phyloP scores from a whole-genome alignment of 129 eudicot species.

The carrot (Daucus carota) region DNA sequence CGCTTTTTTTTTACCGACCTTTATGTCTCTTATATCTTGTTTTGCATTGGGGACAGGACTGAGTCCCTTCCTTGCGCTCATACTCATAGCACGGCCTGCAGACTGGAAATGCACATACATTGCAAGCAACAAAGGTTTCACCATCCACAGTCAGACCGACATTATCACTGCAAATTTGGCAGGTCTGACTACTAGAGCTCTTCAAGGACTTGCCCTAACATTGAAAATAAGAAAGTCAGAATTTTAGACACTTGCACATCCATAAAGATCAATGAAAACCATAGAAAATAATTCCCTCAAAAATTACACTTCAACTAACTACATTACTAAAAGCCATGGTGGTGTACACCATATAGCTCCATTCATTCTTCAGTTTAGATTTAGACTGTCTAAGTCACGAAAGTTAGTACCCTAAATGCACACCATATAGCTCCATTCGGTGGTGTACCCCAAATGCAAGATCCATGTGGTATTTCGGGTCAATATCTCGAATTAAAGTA shows the following conservation, averaged over 20 bases:
- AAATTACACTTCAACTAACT: background rate
- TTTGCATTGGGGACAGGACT: slow-evolving; percentile 89
- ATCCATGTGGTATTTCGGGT: background rate
- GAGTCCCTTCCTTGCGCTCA: slow-evolving; percentile 80
- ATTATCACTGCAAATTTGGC: slow-evolving; percentile 86
- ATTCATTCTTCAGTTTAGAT: background rate
- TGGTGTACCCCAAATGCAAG: background rate
- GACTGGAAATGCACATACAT: slow-evolving; percentile 79
- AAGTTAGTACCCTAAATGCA: too few relatives aligned
- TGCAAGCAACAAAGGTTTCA: slow-evolving; percentile 72
- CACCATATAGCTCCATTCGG: too few relatives aligned
- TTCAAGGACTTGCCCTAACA: slow-evolving; percentile 60
- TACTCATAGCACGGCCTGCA: slow-evolving; percentile 88
- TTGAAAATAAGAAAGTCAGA: background rate
- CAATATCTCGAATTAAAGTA: background rate
- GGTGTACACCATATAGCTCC: background rate
- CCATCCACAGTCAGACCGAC: slow-evolving; percentile 63
- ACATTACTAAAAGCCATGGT: background rate
- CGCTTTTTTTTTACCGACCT: slow-evolving; percentile 29
- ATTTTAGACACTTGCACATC: background rate
- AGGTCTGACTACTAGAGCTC: slow-evolving; percentile 56
- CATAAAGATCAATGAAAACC: background rate
- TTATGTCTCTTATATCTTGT: slow-evolving; percentile 81
- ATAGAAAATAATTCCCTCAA: background rate
- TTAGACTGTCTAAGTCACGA: background rate